Percentiles rank a stretch among this genome's conserved stretches.
Evolutionary conservation across 2,329 filamentous ascomycete species (phyloP).

Genomic region (Colletotrichum plurivorum): DNA sequence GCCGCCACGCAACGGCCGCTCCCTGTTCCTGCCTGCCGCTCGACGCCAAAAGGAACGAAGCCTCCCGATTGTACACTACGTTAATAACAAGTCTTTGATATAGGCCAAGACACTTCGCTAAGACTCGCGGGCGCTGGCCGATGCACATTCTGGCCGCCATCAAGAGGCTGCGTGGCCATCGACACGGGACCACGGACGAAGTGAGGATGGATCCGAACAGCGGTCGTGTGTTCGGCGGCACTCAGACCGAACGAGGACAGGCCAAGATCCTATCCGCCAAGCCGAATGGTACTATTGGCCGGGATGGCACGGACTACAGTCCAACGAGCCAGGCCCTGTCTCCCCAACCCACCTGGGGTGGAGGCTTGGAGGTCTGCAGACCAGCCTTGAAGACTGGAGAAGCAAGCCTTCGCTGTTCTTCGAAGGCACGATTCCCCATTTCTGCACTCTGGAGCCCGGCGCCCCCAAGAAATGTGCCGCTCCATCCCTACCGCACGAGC

Average conservation of each 20-base stretch:
- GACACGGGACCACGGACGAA: slow-evolving; percentile 15
- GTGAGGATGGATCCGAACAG: slow-evolving; percentile 15
- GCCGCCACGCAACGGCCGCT: slow-evolving; percentile 5
- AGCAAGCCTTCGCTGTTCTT: background rate
- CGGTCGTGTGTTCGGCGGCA: slow-evolving; percentile 44
- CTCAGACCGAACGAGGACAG: slow-evolving; percentile 44
- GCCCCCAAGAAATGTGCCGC: slow-evolving; percentile 10
- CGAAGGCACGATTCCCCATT: slow-evolving; percentile 23
- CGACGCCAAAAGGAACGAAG: slow-evolving; percentile 2
- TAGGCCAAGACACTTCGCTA: background rate
- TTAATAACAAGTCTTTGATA: slow-evolving; percentile 21
- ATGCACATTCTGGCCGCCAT: slow-evolving; percentile 1
- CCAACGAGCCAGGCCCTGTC: slow-evolving; percentile 21
- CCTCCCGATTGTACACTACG: background rate
- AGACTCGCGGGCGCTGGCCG: slow-evolving; percentile 14
- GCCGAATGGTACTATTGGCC: slow-evolving; percentile 31
- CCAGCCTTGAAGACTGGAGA: slow-evolving; percentile 38
- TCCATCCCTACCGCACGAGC: slow-evolving; percentile 17
- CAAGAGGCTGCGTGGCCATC: slow-evolving; percentile 22
- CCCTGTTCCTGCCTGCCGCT: slow-evolving; percentile 9
- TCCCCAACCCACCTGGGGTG: slow-evolving; percentile 28
- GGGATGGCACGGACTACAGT: slow-evolving; percentile 42
- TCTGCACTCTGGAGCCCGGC: slow-evolving; percentile 1
- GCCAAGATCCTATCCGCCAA: slow-evolving; percentile 26
- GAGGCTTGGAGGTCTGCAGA: slow-evolving; percentile 33